These are phyloP conservation scores for Fusarium hostae DNA, from an alignment of 2,329 filamentous ascomycete species.

Conservation along the genomic window DNA sequence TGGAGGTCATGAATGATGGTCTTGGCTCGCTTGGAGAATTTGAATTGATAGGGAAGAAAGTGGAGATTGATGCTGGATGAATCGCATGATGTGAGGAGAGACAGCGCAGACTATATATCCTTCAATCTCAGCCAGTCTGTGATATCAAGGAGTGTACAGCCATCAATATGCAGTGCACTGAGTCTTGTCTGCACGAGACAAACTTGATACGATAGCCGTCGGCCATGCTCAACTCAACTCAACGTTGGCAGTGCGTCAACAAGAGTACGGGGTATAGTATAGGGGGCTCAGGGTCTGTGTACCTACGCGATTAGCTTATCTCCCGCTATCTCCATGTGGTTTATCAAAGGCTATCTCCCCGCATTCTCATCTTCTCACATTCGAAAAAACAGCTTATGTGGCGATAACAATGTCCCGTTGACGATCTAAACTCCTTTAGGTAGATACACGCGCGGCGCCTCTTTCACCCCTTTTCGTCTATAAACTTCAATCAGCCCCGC, in stretches of 20 bases:
- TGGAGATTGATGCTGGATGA: not conserved
- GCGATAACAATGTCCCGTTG: not conserved
- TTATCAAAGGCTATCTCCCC: not conserved
- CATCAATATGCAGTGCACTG: not conserved
- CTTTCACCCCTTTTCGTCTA: constrained; percentile 43
- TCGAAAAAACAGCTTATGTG: not conserved
- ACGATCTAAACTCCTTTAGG: constrained; percentile 10
- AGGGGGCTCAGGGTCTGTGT: not conserved
- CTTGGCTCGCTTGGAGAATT: not conserved
- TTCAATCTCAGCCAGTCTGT: not conserved
- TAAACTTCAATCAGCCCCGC: constrained; percentile 24
- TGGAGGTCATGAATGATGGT: constrained; percentile 24
- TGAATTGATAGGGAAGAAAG: not conserved
- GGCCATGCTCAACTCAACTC: not conserved
- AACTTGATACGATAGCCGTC: not conserved
- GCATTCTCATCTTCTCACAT: not conserved
- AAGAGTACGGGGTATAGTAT: not conserved
- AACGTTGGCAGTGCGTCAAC: not conserved
- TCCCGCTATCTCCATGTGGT: not conserved
- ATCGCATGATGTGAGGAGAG: not conserved
- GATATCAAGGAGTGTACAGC: not conserved
- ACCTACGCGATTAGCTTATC: constrained; percentile 1
- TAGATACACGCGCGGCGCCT: constrained; percentile 38
- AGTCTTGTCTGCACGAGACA: constrained; percentile 4
- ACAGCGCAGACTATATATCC: not conserved